Conservation (phyloP, 1,284 basidiomycete genomes). For the Phylloboletellus chloephorus region DNA sequence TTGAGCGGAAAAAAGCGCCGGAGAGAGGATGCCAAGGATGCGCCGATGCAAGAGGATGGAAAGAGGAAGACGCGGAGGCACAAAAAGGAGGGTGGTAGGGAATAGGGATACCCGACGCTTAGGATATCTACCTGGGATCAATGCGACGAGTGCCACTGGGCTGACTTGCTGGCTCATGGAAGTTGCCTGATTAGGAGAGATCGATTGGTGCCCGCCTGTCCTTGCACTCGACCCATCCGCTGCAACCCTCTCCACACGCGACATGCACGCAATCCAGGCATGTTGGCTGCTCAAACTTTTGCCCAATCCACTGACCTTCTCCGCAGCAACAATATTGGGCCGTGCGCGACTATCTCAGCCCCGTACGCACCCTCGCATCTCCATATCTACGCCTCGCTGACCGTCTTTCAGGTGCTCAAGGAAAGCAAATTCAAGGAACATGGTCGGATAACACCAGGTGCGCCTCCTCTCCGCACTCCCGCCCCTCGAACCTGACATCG, state of each 20-base stretch:
- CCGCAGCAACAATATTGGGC: conserved; percentile 86
- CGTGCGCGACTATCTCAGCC: conserved; percentile 93
- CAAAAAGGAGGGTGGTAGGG: conserved; percentile 8
- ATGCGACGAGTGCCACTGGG: too few species aligned
- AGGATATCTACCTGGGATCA: too few species aligned
- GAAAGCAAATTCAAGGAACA: conserved; percentile 99
- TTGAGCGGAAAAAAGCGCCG: conserved; percentile 20
- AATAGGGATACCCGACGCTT: conserved; percentile 2
- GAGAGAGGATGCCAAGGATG: conserved; percentile 7
- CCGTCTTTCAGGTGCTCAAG: conserved; percentile 71
- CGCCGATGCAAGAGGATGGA: conserved; percentile 15
- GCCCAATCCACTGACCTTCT: conserved; percentile 8
- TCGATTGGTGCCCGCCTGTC: conserved; percentile 28
- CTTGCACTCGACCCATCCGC: conserved; percentile 15
- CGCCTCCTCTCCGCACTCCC: conserved; percentile 25
- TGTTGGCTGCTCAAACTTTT: conserved; percentile 8
- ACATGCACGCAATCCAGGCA: conserved; percentile 73
- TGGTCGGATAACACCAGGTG: conserved; percentile 92
- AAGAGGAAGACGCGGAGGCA: conserved; percentile 28
- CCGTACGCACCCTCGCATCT: conserved; percentile 49
- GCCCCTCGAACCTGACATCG: conserved; percentile 16
- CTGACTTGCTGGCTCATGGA: too few species aligned
- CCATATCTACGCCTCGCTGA: conserved; percentile 27
- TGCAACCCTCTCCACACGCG: conserved; percentile 2
- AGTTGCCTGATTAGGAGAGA: conserved; percentile 30